A percentile compares a stretch with the other conserved stretches of the same genome.
These are phyloP conservation scores for Lachancea nothofagi DNA, from an alignment of 805 yeast species.

Conservation along the genomic window DNA sequence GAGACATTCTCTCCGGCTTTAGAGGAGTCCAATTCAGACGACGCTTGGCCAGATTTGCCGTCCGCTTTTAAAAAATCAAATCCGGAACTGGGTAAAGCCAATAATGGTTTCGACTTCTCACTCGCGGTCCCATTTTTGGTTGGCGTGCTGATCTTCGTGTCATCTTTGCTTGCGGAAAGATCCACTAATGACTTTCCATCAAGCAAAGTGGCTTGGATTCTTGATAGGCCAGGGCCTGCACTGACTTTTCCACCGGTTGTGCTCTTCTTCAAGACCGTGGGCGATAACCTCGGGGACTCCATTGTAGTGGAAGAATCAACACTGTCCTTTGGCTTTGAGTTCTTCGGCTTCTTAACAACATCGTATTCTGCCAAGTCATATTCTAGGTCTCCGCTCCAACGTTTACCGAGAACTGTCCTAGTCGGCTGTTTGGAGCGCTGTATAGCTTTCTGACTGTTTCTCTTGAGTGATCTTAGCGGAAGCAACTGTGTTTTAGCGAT, in stretches of 20 bases:
- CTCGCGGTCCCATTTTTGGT: not conserved
- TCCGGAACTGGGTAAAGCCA: slow-evolving; percentile 27
- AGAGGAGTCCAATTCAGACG: not conserved
- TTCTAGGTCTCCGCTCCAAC: slow-evolving; percentile 30
- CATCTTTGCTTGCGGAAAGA: not conserved
- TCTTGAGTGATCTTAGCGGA: slow-evolving; percentile 1
- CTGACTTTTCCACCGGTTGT: not conserved
- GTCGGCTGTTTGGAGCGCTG: not conserved
- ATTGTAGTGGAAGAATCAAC: slow-evolving; percentile 3
- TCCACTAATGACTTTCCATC: slow-evolving; percentile 7
- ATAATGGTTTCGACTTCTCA: slow-evolving; percentile 6
- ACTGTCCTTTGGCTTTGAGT: not conserved
- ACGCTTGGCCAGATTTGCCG: slow-evolving; percentile 11
- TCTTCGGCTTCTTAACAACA: slow-evolving; percentile 12
- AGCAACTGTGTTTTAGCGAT: slow-evolving; percentile 1
- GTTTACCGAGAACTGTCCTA: slow-evolving; percentile 12
- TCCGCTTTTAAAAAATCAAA: slow-evolving; percentile 29
- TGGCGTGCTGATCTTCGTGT: slow-evolving; percentile 1
- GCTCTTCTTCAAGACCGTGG: slow-evolving; percentile 5
- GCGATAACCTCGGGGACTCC: slow-evolving; percentile 14
- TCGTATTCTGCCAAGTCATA: slow-evolving; percentile 28
- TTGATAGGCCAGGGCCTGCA: slow-evolving; percentile 4
- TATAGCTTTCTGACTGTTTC: not conserved
- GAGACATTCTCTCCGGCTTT: not conserved
- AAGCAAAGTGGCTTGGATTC: slow-evolving; percentile 7